Percentiles rank a stretch among this genome's conserved stretches.
Evolutionary conservation across 371 early-diverging fungal species (phyloP).

Genomic region (Chytridiales sp.): DNA sequence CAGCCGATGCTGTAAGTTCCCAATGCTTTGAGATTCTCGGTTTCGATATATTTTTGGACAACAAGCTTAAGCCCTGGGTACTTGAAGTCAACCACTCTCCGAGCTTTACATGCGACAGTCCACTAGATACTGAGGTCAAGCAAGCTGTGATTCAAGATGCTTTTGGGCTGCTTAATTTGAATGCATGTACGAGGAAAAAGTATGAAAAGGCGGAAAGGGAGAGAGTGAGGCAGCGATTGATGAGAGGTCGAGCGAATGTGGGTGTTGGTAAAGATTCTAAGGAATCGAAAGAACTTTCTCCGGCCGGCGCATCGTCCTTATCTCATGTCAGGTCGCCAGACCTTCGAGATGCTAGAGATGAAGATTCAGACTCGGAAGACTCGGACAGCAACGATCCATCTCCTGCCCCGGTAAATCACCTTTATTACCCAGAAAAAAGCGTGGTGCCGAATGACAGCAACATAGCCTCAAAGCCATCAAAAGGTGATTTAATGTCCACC

Average conservation of each 20-base stretch:
- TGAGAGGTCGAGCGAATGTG: slow-evolving; percentile 11
- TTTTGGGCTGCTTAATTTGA: slow-evolving; percentile 42
- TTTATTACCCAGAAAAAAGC: neutral
- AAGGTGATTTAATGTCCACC: neutral
- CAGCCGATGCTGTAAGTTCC: slow-evolving; percentile 11
- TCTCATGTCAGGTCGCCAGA: neutral
- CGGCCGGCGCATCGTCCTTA: neutral
- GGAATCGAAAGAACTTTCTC: neutral
- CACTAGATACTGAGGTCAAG: slow-evolving; percentile 50
- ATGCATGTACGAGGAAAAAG: slow-evolving; percentile 17
- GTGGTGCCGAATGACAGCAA: neutral
- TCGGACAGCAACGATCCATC: neutral
- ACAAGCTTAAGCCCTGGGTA: slow-evolving; percentile 51
- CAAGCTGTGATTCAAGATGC: slow-evolving; percentile 45
- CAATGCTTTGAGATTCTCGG: slow-evolving; percentile 59
- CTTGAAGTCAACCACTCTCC: slow-evolving; percentile 62
- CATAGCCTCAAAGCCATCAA: neutral
- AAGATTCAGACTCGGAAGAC: neutral
- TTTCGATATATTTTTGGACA: slow-evolving; percentile 55
- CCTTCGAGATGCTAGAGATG: neutral
- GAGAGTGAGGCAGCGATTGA: slow-evolving; percentile 21
- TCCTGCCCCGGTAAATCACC: neutral
- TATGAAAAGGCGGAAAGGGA: slow-evolving; percentile 34
- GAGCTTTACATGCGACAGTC: slow-evolving; percentile 51
- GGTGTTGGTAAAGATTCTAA: neutral